These are phyloP conservation scores for Penicillium polonicum DNA, from an alignment of 2,329 filamentous ascomycete genomes.

Conservation along the genomic window DNA sequence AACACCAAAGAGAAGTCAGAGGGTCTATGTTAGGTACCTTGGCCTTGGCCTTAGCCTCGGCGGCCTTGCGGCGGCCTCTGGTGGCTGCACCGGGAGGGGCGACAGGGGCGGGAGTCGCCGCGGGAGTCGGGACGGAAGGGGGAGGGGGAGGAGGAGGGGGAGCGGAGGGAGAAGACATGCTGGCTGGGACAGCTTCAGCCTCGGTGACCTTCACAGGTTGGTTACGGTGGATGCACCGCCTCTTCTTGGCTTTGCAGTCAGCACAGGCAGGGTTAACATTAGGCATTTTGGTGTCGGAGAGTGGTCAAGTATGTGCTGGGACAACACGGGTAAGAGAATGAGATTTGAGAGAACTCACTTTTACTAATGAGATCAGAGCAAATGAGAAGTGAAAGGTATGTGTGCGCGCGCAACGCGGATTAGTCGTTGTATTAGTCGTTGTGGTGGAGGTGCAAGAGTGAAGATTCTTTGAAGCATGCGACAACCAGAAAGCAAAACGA, in stretches of 20 bases:
- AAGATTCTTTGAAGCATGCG: neutral
- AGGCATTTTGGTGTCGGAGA: conserved; percentile 1
- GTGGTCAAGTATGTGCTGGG: neutral
- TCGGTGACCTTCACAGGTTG: neutral
- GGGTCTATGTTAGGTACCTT: neutral
- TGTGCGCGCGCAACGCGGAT: neutral
- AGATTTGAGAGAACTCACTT: neutral
- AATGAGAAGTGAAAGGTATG: neutral
- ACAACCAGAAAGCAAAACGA: neutral
- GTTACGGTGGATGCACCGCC: conserved; percentile 25
- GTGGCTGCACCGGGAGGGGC: neutral
- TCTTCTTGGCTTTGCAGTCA: conserved; percentile 27
- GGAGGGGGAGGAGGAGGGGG: neutral
- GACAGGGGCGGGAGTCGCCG: neutral
- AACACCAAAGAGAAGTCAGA: neutral
- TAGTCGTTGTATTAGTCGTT: neutral
- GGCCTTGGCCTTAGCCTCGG: neutral
- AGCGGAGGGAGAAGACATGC: neutral
- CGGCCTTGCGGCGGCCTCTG: neutral
- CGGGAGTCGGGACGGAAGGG: neutral
- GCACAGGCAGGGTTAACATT: conserved; percentile 15
- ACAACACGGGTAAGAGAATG: too few species aligned
- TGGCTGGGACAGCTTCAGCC: neutral
- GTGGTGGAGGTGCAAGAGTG: neutral
- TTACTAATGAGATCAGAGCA: neutral